A percentile compares a stretch with the other conserved stretches of the same genome.
These are phyloP conservation scores for Fusarium sp. DNA, from an alignment of 2,329 filamentous ascomycete species.

Conservation along the genomic window DNA sequence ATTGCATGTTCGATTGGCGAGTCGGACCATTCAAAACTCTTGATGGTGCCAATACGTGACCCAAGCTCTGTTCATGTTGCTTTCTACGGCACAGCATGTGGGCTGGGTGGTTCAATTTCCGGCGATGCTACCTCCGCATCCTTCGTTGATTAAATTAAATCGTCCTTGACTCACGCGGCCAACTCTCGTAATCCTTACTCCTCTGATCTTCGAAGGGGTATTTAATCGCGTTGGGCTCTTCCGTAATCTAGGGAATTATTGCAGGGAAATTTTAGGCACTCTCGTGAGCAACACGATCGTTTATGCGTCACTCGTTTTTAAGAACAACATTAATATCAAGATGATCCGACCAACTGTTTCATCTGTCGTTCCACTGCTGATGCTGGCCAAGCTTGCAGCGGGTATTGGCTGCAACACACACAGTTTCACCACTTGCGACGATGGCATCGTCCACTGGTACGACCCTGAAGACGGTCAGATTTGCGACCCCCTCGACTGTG, in stretches of 20 bases:
- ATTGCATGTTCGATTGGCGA: not conserved
- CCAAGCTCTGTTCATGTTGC: not conserved
- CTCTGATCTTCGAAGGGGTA: not conserved
- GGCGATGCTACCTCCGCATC: not conserved
- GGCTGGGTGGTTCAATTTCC: not conserved
- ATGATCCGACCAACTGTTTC: slow-evolving; percentile 20
- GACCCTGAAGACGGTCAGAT: slow-evolving; percentile 64
- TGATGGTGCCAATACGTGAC: not conserved
- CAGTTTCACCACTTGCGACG: slow-evolving; percentile 34
- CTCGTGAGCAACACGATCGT: slow-evolving; percentile 2
- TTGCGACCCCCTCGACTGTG: slow-evolving; percentile 65
- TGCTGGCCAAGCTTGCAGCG: slow-evolving; percentile 20
- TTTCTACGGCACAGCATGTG: not conserved
- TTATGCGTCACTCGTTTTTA: not conserved
- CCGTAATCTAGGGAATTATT: not conserved
- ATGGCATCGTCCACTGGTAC: slow-evolving; percentile 51
- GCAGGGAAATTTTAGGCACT: not conserved
- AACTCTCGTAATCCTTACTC: not conserved
- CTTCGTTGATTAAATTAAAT: not conserved
- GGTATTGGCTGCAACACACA: slow-evolving; percentile 28
- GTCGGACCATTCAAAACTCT: not conserved
- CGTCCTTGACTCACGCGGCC: not conserved
- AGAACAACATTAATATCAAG: not conserved
- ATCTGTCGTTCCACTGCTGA: slow-evolving; percentile 4
- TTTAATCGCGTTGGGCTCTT: not conserved